Percentiles rank a stretch among this genome's conserved stretches.
Conservation (phyloP, 164 flowering plant genomes). For the Brasenia schreberi region DNA sequence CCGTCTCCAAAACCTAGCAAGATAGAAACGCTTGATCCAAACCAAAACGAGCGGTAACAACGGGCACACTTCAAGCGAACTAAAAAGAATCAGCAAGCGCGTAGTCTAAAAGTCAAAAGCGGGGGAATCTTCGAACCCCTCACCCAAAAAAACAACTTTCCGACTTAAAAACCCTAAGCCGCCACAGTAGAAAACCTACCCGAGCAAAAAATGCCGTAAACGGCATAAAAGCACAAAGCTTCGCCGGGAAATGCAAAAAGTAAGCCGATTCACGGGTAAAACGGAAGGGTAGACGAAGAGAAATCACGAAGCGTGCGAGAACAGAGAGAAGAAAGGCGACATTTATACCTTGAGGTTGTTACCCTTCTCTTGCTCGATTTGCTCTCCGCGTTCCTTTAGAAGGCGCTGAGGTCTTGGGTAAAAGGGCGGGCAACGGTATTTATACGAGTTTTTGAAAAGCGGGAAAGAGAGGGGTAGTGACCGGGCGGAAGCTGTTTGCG, state of each 20-base stretch:
- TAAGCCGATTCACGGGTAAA: too few species aligned
- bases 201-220: background rate
- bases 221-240: background rate
- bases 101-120: background rate
- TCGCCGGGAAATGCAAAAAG: background rate
- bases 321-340: background rate
- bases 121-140: background rate
- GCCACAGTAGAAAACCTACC: background rate
- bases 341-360: background rate
- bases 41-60: background rate
- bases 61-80: background rate
- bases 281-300: background rate
- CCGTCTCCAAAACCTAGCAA: background rate
- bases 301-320: background rate
- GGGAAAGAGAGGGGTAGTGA: background rate
- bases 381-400: background rate
- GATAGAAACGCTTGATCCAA: background rate
- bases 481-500: background rate
- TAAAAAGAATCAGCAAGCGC: background rate
- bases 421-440: background rate
- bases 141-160: background rate
- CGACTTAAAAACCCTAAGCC: background rate
- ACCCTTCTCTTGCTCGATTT: background rate
- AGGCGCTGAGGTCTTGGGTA: background rate
- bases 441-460: background rate